phyloP scores from a whole-genome alignment of 164 flowering plant species.

The Taxillus chinensis region DNA sequence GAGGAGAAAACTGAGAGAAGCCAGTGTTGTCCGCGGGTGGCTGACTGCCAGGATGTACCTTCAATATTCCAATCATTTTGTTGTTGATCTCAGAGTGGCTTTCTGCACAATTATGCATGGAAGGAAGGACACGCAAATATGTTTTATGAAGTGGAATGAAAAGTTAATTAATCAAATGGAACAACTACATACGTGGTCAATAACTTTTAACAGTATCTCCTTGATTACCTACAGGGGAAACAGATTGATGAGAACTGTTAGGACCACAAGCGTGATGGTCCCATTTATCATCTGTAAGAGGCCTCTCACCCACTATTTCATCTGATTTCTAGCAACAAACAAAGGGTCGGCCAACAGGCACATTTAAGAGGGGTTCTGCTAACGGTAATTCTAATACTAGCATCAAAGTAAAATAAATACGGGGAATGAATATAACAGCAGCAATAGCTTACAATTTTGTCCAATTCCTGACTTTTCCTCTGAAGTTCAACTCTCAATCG shows the following conservation, averaged over 20 bases:
- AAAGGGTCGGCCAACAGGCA: too few species aligned
- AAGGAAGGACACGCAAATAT: slow-evolving; percentile 13
- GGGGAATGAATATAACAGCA: not conserved
- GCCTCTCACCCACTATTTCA: not conserved
- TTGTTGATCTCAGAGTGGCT: slow-evolving; percentile 24
- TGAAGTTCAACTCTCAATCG: not conserved
- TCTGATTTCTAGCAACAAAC: not conserved
- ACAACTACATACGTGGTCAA: not conserved
- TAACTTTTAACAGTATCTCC: not conserved
- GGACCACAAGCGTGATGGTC: not conserved
- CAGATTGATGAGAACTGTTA: not conserved
- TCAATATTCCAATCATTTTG: slow-evolving; percentile 39
- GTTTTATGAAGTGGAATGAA: not conserved
- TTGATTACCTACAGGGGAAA: not conserved
- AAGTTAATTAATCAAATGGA: not conserved
- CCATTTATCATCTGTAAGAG: not conserved
- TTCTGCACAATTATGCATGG: slow-evolving; percentile 19
- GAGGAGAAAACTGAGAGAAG: slow-evolving; percentile 44
- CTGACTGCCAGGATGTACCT: slow-evolving; percentile 26
- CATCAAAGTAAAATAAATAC: too few species aligned
- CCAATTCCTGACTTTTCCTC: not conserved
- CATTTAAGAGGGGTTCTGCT: too few species aligned
- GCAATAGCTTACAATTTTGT: not conserved
- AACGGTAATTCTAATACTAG: too few species aligned
- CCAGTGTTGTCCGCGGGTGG: slow-evolving; percentile 30